phyloP scores from a whole-genome alignment of 805 yeast genomes.

The Sungouiozyma ichnusensis region DNA sequence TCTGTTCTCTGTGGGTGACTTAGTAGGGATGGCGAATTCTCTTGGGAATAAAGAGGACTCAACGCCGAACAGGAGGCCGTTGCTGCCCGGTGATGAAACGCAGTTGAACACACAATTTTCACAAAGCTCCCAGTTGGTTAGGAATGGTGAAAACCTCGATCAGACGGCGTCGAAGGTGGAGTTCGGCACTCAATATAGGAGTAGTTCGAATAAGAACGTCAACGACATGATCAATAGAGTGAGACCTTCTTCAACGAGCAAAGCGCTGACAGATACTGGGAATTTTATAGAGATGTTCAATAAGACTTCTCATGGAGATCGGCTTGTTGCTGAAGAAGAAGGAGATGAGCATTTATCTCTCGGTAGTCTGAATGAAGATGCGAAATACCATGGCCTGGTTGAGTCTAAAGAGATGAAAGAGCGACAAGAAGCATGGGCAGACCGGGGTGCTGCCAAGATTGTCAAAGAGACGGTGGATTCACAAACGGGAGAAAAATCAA shows the following conservation, averaged over 20 bases:
- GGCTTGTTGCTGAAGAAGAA: not conserved
- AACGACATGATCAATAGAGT: constrained; percentile 6
- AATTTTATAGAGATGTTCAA: constrained; percentile 21
- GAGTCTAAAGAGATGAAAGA: constrained; percentile 8
- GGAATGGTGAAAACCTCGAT: not conserved
- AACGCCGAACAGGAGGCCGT: constrained; percentile 13
- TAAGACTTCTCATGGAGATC: constrained; percentile 1
- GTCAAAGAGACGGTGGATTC: constrained; percentile 36
- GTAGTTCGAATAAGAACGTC: constrained; percentile 18
- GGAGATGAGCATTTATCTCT: constrained; percentile 5
- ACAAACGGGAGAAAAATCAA: constrained; percentile 39
- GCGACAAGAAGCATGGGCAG: constrained; percentile 39
- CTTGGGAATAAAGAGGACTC: not conserved
- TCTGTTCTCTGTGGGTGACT: too few relatives aligned
- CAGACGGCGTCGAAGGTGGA: not conserved
- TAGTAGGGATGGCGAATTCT: constrained; percentile 2
- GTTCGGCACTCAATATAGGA: constrained; percentile 7
- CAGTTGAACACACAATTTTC: constrained; percentile 3
- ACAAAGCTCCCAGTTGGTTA: not conserved
- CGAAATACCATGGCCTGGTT: not conserved
- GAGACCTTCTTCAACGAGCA: constrained; percentile 9
- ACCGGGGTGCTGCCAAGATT: constrained; percentile 49
- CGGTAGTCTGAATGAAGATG: constrained; percentile 5
- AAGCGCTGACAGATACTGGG: constrained; percentile 26
- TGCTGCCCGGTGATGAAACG: constrained; percentile 23